Percentiles rank a stretch among this genome's conserved stretches.
phyloP scores from a whole-genome alignment of 192 early-diverging fungal species.

The Podila horticola region DNA sequence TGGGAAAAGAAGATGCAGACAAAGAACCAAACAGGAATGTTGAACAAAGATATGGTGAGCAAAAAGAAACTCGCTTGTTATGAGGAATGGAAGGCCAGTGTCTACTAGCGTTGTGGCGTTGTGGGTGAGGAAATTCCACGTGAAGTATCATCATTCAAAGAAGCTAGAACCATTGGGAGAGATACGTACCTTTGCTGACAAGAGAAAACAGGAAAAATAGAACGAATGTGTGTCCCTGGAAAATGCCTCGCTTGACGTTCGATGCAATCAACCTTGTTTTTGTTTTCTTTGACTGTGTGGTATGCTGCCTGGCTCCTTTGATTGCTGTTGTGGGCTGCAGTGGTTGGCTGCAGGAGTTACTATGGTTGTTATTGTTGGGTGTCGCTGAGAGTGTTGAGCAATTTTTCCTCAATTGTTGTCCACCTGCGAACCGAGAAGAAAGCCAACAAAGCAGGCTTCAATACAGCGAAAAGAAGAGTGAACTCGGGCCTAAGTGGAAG shows the following conservation, averaged over 20 bases:
- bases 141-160: neutral
- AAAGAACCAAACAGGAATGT: constrained; percentile 25
- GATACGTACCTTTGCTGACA: constrained; percentile 1
- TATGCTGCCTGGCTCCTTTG: neutral
- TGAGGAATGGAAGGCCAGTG: neutral
- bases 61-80: neutral
- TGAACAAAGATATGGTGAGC: constrained; percentile 1
- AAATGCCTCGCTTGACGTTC: neutral
- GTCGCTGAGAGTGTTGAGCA: constrained; percentile 4
- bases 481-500: neutral
- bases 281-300: neutral
- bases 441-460: neutral
- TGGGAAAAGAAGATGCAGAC: constrained; percentile 5
- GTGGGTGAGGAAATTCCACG: neutral
- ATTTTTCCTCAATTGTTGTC: too few relatives aligned
- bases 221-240: neutral
- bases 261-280: neutral
- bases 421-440: neutral
- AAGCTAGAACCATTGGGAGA: neutral
- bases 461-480: neutral
- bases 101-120: neutral
- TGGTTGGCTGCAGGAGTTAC: neutral
- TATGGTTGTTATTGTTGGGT: neutral
- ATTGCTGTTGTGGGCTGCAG: neutral
- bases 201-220: neutral